Base-by-base conservation (phyloP, 129 eudicot species). In the Apium graveolens region DNA sequence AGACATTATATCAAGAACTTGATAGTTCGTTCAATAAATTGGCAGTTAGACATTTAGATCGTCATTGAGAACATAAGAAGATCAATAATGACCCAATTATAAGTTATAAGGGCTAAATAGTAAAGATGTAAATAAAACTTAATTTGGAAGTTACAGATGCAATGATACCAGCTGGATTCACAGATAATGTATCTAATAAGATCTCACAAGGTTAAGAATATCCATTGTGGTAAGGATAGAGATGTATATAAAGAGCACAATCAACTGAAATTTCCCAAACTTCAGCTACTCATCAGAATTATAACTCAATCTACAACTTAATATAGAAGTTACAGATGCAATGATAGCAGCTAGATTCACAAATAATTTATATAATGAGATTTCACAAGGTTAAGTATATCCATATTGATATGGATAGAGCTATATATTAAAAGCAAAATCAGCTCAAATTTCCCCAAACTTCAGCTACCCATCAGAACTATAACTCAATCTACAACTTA, bases 401-500 rank as follows among this genome's bases (percentile, higher is more conserved):
- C 72, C 5, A 29, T 65, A 38, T 11, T 65, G 9, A 65, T 1
- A 66, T 66, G 39, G 37, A 66, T 66, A 32, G 24, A 14, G 72
- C 72, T 66, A 11, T 71, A 70, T 35, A 35, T 35, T 5, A 35
- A 70, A 4, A 37, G 74, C 35, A 11, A 62, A 26, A 62, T 62
- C 69, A 62, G 62, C 62, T 53, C 11, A 53, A 53, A 20, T 53
- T 51, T 34, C 12, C 43, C 44, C 74, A 32, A 39, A 69, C 26
- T 69, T 35, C 0, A 68, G 75, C 75, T 70, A 70, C 8, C 48
- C 73, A 68, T 34, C 75, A 70, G 75, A 69, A 69, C 74, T 69
- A 34, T 68, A 70, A 20, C 13, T 35, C 45, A 32, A 55, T 37
- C 26, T 70, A 5, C 46, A 31, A 29, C 20, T 34, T 24, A 5